These are phyloP conservation scores for Rutidosis leptorrhynchoides DNA, from an alignment of 129 eudicot species.

Conservation along the genomic window DNA sequence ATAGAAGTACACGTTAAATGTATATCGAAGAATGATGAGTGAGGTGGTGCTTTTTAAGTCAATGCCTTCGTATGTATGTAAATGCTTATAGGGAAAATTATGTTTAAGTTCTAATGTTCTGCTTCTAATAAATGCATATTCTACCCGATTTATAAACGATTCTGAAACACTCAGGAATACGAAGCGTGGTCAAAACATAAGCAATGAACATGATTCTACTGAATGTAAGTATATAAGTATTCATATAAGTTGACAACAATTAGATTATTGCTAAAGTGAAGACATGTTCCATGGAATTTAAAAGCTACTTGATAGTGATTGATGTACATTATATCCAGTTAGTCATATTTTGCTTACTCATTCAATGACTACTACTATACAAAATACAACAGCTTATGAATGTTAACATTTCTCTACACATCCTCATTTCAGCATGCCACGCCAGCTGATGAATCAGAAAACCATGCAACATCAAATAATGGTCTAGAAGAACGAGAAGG, in stretches of 20 bases:
- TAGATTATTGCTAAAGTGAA: neutral
- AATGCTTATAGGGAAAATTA: neutral
- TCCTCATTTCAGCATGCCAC: slow-evolving; percentile 33
- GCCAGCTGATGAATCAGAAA: slow-evolving; percentile 28
- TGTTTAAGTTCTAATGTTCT: neutral
- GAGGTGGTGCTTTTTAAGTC: neutral
- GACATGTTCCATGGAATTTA: neutral
- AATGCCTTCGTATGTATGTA: neutral
- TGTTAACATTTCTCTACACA: neutral
- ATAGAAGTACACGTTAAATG: neutral
- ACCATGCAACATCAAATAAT: slow-evolving; percentile 27
- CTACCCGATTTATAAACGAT: neutral
- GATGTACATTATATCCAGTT: neutral
- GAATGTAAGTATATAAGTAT: neutral
- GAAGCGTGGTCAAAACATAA: neutral
- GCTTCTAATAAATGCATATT: neutral
- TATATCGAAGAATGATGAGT: neutral
- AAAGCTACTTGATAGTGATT: neutral
- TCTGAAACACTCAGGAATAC: neutral
- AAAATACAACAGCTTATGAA: neutral
- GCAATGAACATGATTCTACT: neutral
- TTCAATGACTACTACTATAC: neutral
- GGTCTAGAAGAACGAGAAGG: slow-evolving; percentile 34
- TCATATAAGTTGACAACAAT: neutral
- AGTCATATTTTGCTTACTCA: neutral